phyloP scores from a whole-genome alignment of 2,329 filamentous ascomycete species.

The Trichoderma sp. region DNA sequence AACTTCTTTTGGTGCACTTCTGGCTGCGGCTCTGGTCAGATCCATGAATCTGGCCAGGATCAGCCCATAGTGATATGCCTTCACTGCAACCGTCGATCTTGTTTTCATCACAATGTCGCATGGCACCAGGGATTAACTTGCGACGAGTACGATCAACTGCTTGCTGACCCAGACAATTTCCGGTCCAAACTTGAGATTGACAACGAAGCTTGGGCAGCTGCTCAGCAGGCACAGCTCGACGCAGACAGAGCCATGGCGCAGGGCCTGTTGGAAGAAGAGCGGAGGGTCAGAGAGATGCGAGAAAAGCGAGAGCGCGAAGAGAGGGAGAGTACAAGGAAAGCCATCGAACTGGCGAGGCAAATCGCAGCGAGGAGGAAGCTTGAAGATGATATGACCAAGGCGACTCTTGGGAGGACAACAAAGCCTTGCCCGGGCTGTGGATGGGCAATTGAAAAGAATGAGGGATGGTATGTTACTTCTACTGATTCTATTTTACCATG shows the following conservation, averaged over 20 bases:
- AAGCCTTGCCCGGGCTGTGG: conserved; percentile 40
- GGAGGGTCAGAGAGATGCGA: conserved; percentile 27
- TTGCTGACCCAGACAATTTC: conserved; percentile 39
- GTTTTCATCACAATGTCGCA: conserved; percentile 40
- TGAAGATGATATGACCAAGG: conserved; percentile 36
- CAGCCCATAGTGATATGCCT: conserved; percentile 43
- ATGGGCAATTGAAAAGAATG: conserved; percentile 40
- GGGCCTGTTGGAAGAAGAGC: conserved; percentile 32
- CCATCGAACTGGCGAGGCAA: conserved; percentile 28
- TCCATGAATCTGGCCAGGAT: conserved; percentile 41
- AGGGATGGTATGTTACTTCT: conserved; percentile 40
- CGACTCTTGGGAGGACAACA: conserved; percentile 31
- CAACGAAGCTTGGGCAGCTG: conserved; percentile 35
- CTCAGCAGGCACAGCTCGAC: conserved; percentile 47
- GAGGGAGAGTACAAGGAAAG: conserved; percentile 27
- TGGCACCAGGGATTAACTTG: conserved; percentile 45
- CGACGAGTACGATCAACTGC: conserved; percentile 40
- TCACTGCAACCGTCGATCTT: conserved; percentile 39
- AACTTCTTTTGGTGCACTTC: conserved; percentile 54
- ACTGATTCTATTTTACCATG: neutral
- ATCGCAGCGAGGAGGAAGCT: conserved; percentile 29
- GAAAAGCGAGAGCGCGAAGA: conserved; percentile 26
- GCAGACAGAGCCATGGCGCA: conserved; percentile 39
- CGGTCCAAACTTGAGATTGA: conserved; percentile 36
- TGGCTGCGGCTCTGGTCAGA: conserved; percentile 50